Evolutionary conservation across 106 monocot species (phyloP), one percentile per base, ranked within the genome.

Genomic region (Narthecium ossifragum): DNA sequence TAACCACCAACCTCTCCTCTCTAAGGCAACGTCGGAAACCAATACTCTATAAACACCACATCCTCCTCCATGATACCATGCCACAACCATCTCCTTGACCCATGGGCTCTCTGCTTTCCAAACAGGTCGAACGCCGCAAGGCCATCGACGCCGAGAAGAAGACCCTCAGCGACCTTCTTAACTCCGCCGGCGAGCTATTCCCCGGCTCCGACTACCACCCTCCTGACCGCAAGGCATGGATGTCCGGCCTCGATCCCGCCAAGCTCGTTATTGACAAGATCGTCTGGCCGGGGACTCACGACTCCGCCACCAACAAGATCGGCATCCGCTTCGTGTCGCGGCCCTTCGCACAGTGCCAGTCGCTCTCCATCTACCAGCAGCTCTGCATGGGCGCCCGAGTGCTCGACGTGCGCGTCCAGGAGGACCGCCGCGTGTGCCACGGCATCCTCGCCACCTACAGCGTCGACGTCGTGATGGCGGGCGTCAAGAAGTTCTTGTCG

Each of bases 271-370:
- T 96, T 34, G 31, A 68, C 46, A 63, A 83, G 25, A 75, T 96
- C 26, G 86, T 96, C 31, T 96, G 74, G 72, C 94, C 89, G 0
- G 94, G 94, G 22, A 85, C 89, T 18, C 89, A 94, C 67, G 90
- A 94, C 74, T 94, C 94, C 12, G 89, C 80, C 34, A 90, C 94
- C 48, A 51, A 89, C 73, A 73, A 75, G 67, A 94, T 89, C 74
- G 90, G 89, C 47, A 17, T 90, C 55, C 69, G 63, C 20, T 76
- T 86, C 71, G 32, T 90, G 62, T 65, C 80, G 31, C 69, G 86
- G 4, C 89, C 90, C 21, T 90, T 90, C 63, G 90, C 90, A 1
- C 89, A 80, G 64, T 96, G 94, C 70, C 94, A 96, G 72, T 65
- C 72, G 23, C 61, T 61, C 68, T 86, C 86, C 54, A 63, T 96